These are phyloP conservation scores for Suhomyces choctaworum DNA, from an alignment of 1,139 yeast species.

Conservation along the genomic window DNA sequence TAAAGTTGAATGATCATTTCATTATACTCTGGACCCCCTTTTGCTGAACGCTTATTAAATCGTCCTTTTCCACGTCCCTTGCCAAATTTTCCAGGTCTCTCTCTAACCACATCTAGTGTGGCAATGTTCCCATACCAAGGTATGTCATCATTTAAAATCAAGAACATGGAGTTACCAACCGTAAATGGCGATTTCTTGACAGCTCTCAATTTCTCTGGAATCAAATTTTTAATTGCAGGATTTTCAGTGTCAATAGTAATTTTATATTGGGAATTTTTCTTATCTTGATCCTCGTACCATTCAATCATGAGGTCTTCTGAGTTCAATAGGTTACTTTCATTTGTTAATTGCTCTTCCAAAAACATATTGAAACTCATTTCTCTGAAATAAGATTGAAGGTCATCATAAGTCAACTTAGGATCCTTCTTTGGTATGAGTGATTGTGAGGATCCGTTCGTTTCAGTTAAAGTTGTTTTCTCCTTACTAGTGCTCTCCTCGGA, in stretches of 20 bases:
- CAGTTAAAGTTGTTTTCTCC: background rate
- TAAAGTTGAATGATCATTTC: conserved; percentile 53
- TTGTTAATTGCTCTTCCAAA: conserved; percentile 58
- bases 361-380: conserved; percentile 63
- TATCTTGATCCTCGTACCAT: conserved; percentile 53
- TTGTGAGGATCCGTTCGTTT: no score
- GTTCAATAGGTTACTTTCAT: conserved; percentile 35
- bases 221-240: conserved; percentile 41
- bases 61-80: conserved; percentile 33
- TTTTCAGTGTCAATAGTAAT: conserved; percentile 39
- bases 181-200: conserved; percentile 50
- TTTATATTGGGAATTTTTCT: conserved; percentile 41
- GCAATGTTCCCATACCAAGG: conserved; percentile 48
- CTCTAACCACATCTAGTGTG: conserved; percentile 41
- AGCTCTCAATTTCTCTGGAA: conserved; percentile 42
- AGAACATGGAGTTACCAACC: conserved; percentile 47
- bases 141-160: conserved; percentile 39
- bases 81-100: conserved; percentile 12
- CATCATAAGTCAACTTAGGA: conserved; percentile 41
- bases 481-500: no score
- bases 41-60: conserved; percentile 1
- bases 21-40: conserved; percentile 21
- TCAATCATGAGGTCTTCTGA: conserved; percentile 44
- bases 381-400: conserved; percentile 52
- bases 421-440: conserved; percentile 1